These are phyloP conservation scores for Rhodofomes roseus DNA, from an alignment of 1,284 basidiomycete species.

Conservation along the genomic window DNA sequence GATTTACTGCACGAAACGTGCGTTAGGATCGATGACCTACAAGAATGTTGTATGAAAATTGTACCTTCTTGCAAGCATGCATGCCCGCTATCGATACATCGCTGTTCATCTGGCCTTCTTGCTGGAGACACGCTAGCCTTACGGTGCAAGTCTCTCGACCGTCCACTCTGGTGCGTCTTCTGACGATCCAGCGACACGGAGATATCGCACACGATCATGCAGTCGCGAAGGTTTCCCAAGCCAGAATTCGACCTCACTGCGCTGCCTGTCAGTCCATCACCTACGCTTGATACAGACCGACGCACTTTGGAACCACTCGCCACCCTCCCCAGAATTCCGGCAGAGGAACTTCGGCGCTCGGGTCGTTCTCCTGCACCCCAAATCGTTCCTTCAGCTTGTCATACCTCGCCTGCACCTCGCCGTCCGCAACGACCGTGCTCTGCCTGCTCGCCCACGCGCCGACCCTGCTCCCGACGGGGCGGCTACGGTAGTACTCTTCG, in stretches of 20 bases:
- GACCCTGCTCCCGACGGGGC: conserved; percentile 82
- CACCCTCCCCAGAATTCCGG: conserved; percentile 98
- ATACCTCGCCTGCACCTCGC: conserved; percentile 63
- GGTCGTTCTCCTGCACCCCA: conserved; percentile 40
- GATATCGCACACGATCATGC: conserved; percentile 86
- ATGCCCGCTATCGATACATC: neutral
- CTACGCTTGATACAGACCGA: neutral
- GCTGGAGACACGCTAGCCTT: neutral
- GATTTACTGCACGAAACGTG: neutral
- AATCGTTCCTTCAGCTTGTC: conserved; percentile 62
- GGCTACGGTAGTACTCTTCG: conserved; percentile 79
- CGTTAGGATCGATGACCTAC: neutral
- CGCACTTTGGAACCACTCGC: conserved; percentile 86
- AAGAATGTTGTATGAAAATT: neutral
- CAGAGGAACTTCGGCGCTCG: conserved; percentile 58
- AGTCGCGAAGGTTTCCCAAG: conserved; percentile 84
- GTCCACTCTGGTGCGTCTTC: conserved; percentile 60
- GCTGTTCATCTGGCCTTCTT: too few relatives aligned
- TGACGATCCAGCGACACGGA: conserved; percentile 48
- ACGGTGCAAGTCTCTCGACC: conserved; percentile 75
- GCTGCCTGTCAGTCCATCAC: conserved; percentile 1
- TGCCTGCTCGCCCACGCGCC: conserved; percentile 95
- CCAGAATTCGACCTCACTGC: conserved; percentile 88
- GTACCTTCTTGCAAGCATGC: neutral
- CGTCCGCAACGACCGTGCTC: conserved; percentile 72